Evolutionary conservation across 1,284 basidiomycete genomes (phyloP), one percentile per base, ranked within the genome.

Genomic region (Mycena sp.): DNA sequence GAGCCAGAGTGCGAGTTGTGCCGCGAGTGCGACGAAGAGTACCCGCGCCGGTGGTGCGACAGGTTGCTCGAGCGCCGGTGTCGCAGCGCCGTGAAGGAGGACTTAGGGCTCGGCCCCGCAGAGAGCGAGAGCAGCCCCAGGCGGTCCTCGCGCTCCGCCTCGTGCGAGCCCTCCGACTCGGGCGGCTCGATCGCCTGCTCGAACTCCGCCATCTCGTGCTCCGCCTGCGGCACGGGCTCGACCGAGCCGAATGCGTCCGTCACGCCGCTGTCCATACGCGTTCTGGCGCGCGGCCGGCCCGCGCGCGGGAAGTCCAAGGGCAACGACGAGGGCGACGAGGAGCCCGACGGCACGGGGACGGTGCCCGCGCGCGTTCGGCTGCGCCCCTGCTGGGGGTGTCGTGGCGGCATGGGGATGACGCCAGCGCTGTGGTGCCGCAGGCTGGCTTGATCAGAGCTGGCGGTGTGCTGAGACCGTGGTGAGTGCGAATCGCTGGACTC

Each of bases 331-430:
- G 50, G 43, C n/a, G 57, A 60, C 29, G 35, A 54, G 10, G 64
- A 66, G 4, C 25, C 51, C 77, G 38, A 78, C 71, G 56, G 75
- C 68, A 14, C 68, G 12, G 86, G 85, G 4, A 85, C 79, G 0
- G 86, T 87, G 25, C 85, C 85, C 43, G 85, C 81, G 64, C 83
- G 75, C 19, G 77, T 70, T 56, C 80, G 72, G 19, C 80, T 77
- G 49, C 82, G 74, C 64, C 79, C 76, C 68, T 79, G 82, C 67
- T 87, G 83, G 17, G 88, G 87, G 72, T 90, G 88, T 40, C 87
- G 78, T 14, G 88, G 89, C 0, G 91, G 90, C 86, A 91, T 89
- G 14, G 91, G 89, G 58, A 92, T 88, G 0, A 77, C 80, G 50
- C 78, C 79, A 71, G 77, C 80, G 17, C 80, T 80, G 51, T 49